Percentiles rank a stretch among this genome's conserved stretches.
Evolutionary conservation across 441 rosid genomes (phyloP).

Genomic region (Daphne laureola): DNA sequence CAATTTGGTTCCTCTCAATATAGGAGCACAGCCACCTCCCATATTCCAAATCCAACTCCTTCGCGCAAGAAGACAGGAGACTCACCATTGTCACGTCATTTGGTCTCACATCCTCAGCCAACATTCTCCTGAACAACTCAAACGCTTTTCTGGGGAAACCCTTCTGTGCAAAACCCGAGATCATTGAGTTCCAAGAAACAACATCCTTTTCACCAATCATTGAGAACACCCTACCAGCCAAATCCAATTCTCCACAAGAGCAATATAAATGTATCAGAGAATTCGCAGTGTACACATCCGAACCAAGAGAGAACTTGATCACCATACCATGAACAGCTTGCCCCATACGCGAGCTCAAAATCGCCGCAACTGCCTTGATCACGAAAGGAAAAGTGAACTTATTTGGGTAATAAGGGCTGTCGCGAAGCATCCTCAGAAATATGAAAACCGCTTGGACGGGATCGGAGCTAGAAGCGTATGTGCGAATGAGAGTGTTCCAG

Average conservation of each 20-base stretch:
- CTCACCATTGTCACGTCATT: conserved; percentile 56
- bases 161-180: conserved; percentile 41
- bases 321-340: conserved; percentile 59
- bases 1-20: conserved; percentile 30
- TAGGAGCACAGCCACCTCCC: conserved; percentile 45
- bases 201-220: conserved; percentile 43
- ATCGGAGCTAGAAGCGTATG: conserved; percentile 44
- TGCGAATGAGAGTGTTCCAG: conserved; percentile 67
- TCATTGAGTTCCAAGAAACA: conserved; percentile 73
- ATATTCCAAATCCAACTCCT: conserved; percentile 38
- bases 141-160: conserved; percentile 45
- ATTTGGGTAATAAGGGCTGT: conserved; percentile 34
- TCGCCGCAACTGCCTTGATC: conserved; percentile 47
- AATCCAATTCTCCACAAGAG: conserved; percentile 44
- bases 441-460: conserved; percentile 33
- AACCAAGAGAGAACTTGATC: conserved; percentile 33
- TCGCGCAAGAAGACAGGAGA: conserved; percentile 50
- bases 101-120: conserved; percentile 36
- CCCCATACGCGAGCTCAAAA: conserved; percentile 23
- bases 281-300: conserved; percentile 44
- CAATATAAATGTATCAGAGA: conserved; percentile 52
- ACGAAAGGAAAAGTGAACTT: conserved; percentile 64
- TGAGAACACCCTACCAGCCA: conserved; percentile 40
- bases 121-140: conserved; percentile 42
- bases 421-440: conserved; percentile 40